Evolutionary conservation across 139 green algal genomes (phyloP), one percentile per base, ranked within the genome.

Genomic region (Edaphochlamys debaryana): DNA sequence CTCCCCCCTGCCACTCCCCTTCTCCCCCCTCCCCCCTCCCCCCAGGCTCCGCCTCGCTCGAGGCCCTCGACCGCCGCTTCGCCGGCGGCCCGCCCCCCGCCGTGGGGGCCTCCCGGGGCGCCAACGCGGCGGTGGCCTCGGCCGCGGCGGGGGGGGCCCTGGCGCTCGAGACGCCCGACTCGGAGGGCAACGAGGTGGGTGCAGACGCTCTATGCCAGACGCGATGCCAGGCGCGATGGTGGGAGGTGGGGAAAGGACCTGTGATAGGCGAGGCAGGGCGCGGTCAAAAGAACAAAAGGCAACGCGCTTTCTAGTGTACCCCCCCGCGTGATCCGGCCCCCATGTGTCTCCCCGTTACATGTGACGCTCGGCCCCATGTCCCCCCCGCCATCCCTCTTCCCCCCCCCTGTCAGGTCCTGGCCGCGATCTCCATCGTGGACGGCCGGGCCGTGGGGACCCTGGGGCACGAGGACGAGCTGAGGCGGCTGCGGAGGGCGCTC

Each of bases 391-490:
- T 13, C 45, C 45, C 45, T 54, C 45, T 54, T 13, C 45, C 45
- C 45, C 13, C 45, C 45, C 45, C 45, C 45, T 54, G 45, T 54
- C 50, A 81, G 56, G 42, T 81, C n/a, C 78, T 88, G 64, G 75
- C 79, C 22, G 87, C 80, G 38, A 80, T 91, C 76, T 45, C 54
- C 23, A 70, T 91, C 11, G 67, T 80, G 30, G 67, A 88, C 23
- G 88, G 88, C 7, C 48, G 79, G 60, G 79, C 85, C 17, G 42
- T 89, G 36, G 88, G 88, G 30, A 92, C 85, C 1, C 63, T 90
- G 50, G 88, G 88, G 5, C 77, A 90, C 22, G 88, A 90, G 79
- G 82, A 84, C 48, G 85, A 92, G 82, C 79, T 92, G 52, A 27
- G 86, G 41, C 41, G 79, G 34, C 60, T 89, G 68, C 68, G 79